These are phyloP conservation scores for Colletotrichum falcatum DNA, from an alignment of 2,329 filamentous ascomycete genomes.

Conservation along the genomic window DNA sequence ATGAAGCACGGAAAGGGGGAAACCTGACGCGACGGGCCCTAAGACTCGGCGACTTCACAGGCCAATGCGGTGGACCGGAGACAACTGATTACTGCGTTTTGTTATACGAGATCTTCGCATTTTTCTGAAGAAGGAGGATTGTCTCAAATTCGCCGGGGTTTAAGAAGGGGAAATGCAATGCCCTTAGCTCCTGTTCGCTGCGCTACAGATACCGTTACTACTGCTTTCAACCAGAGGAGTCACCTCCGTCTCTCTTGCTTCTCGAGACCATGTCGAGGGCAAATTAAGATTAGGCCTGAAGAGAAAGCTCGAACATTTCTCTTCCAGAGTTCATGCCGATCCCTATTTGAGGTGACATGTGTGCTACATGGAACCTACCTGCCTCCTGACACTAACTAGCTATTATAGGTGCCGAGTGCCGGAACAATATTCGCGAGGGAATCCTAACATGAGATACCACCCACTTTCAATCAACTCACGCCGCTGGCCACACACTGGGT, in stretches of 20 bases:
- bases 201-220: background rate
- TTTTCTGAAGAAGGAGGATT: background rate
- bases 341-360: background rate
- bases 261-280: background rate
- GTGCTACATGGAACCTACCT: background rate
- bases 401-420: constrained; percentile 2
- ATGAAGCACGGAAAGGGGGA: constrained; percentile 32
- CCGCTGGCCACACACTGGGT: background rate
- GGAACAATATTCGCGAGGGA: background rate
- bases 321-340: background rate
- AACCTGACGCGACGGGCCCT: constrained; percentile 19
- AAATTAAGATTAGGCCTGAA: background rate
- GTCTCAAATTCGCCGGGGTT: background rate
- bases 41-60: constrained; percentile 3
- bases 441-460: background rate
- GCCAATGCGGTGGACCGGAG: background rate
- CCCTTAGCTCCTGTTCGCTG: background rate
- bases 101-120: no score
- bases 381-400: no score
- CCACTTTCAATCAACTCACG: background rate
- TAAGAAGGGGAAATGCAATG: background rate
- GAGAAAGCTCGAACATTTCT: background rate
- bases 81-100: background rate
- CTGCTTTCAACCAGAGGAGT: background rate
- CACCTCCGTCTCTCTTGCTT: no score